These are phyloP conservation scores for Triticum turgidum DNA, from an alignment of 176 grass and related monocot genomes.

Conservation along the genomic window DNA sequence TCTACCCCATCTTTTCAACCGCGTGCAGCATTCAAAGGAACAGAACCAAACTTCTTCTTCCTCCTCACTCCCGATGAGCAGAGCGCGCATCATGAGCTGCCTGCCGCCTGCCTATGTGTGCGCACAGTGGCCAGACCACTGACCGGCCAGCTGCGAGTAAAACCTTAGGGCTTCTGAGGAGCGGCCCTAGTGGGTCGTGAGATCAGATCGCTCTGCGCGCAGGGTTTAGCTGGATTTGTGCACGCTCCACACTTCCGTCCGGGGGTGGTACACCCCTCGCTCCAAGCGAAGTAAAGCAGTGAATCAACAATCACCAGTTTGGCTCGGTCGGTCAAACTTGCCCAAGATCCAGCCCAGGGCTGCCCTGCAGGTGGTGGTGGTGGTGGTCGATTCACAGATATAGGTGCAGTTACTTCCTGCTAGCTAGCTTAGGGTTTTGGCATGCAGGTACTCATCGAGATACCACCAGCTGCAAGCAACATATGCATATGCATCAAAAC, in stretches of 20 bases:
- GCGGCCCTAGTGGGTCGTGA: neutral
- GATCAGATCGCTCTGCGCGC: slow-evolving; percentile 12
- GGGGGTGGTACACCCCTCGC: neutral
- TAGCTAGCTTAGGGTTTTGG: slow-evolving; percentile 33
- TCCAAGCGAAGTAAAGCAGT: neutral
- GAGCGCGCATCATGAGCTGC: slow-evolving; percentile 23
- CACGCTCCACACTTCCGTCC: neutral
- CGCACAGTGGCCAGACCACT: slow-evolving; percentile 10
- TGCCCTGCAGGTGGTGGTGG: slow-evolving; percentile 26
- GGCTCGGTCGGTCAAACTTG: slow-evolving; percentile 45
- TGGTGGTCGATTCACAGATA: slow-evolving; percentile 6
- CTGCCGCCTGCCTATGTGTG: neutral
- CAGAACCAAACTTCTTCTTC: slow-evolving; percentile 15
- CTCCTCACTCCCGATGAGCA: neutral
- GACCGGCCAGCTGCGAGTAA: neutral
- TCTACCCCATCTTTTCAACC: slow-evolving; percentile 29
- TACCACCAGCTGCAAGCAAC: slow-evolving; percentile 50
- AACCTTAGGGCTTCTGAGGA: slow-evolving; percentile 6
- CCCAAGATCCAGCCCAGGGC: slow-evolving; percentile 26
- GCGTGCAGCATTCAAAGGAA: slow-evolving; percentile 42
- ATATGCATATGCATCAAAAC: slow-evolving; percentile 32
- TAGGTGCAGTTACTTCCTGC: neutral
- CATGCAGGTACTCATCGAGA: slow-evolving; percentile 38
- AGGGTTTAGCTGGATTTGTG: neutral
- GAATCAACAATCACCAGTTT: slow-evolving; percentile 12